These are phyloP conservation scores for Orychophragmus violaceus DNA, from an alignment of 345 rosid genomes.

Conservation along the genomic window DNA sequence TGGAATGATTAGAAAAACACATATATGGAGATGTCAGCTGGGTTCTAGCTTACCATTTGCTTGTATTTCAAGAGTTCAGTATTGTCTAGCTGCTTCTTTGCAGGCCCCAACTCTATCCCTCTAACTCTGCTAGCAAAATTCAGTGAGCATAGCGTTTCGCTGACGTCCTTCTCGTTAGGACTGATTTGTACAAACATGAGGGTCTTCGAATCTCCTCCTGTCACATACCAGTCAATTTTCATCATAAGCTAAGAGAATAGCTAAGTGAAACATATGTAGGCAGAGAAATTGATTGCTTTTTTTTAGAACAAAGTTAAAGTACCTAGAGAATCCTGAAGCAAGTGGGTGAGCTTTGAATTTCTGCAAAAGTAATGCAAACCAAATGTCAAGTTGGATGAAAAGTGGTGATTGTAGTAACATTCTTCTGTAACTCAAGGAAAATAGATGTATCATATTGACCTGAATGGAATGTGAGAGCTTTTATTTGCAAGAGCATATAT, in stretches of 20 bases:
- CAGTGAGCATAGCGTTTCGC: conserved; percentile 83
- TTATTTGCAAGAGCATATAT: conserved; percentile 89
- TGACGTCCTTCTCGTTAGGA: conserved; percentile 73
- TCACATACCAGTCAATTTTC: conserved; percentile 13
- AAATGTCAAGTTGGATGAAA: not conserved
- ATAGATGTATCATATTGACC: conserved; percentile 33
- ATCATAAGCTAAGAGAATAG: not conserved
- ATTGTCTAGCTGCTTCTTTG: conserved; percentile 74
- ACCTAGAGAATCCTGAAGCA: conserved; percentile 98
- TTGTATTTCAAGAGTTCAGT: conserved; percentile 72
- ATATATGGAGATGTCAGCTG: not conserved
- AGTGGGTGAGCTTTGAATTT: conserved; percentile 95
- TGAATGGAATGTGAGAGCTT: conserved; percentile 89
- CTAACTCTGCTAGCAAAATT: conserved; percentile 92
- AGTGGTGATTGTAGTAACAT: not conserved
- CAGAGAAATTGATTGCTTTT: not conserved
- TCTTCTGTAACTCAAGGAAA: not conserved
- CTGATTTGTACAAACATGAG: conserved; percentile 97
- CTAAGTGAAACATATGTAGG: not conserved
- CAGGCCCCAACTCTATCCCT: conserved; percentile 91
- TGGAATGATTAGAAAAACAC: not conserved
- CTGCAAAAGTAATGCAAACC: conserved; percentile 38
- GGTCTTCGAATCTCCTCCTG: conserved; percentile 91
- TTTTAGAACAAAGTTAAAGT: not conserved
- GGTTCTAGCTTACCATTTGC: conserved; percentile 54